Percentiles rank a stretch among this genome's conserved stretches.
Conservation (phyloP, 805 yeast genomes). For the Yamadazyma nakazawae region DNA sequence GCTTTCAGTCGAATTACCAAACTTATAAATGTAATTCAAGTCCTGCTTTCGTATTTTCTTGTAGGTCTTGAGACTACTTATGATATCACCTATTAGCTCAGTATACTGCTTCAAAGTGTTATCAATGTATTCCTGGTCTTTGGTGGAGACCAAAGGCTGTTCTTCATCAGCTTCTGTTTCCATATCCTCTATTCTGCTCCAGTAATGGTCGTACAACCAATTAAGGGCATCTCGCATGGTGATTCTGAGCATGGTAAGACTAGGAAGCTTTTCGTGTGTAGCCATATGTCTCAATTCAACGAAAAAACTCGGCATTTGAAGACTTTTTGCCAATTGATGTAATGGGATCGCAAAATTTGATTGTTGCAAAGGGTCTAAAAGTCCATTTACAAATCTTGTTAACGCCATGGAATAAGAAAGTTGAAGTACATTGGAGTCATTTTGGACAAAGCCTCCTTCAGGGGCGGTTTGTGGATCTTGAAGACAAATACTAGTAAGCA, state of each 20-base stretch:
- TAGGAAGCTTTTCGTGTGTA: constrained; percentile 84
- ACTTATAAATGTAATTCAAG: constrained; percentile 34
- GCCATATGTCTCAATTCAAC: constrained; percentile 90
- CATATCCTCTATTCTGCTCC: constrained; percentile 46
- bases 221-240: constrained; percentile 57
- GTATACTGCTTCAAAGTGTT: constrained; percentile 6
- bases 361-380: constrained; percentile 83
- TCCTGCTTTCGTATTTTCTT: constrained; percentile 49
- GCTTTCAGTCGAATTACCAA: constrained; percentile 35
- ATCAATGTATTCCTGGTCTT: constrained; percentile 7
- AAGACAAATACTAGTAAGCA: constrained; percentile 47
- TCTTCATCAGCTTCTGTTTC: constrained; percentile 19
- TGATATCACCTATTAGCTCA: constrained; percentile 15
- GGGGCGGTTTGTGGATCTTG: constrained; percentile 28
- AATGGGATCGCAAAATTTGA: constrained; percentile 76
- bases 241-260: constrained; percentile 62
- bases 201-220: constrained; percentile 75
- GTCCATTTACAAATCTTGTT: constrained; percentile 85
- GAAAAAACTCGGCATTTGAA: constrained; percentile 72
- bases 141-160: constrained; percentile 12
- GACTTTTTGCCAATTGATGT: constrained; percentile 63
- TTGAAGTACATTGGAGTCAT: constrained; percentile 38
- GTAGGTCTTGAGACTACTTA: constrained; percentile 41
- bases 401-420: constrained; percentile 69
- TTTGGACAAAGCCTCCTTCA: neutral